These are phyloP conservation scores for Daedaleopsis nitida DNA, from an alignment of 768 basidiomycete species.

Conservation along the genomic window DNA sequence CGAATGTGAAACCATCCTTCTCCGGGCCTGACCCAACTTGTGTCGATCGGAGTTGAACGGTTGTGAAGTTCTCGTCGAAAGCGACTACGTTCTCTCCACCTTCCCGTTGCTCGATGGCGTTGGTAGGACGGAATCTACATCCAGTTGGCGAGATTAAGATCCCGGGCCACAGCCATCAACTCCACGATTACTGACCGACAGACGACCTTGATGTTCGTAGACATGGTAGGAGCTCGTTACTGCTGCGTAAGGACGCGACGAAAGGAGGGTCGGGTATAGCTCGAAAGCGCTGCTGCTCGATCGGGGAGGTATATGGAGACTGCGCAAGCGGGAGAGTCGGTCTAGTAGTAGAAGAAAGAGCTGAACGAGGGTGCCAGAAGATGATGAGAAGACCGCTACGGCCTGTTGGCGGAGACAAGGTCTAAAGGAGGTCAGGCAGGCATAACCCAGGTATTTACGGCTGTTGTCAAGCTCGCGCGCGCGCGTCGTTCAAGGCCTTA, in stretches of 20 bases:
- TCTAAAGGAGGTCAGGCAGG: conserved; percentile 7
- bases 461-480: conserved; percentile 31
- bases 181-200: conserved; percentile 73
- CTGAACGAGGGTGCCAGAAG: conserved; percentile 14
- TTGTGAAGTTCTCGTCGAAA: conserved; percentile 85
- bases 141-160: background rate
- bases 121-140: conserved; percentile 89
- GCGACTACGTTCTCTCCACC: conserved; percentile 88
- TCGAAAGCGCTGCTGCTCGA: conserved; percentile 7
- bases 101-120: conserved; percentile 86
- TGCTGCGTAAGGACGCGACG: conserved; percentile 21
- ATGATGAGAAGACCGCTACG: conserved; percentile 7
- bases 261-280: conserved; percentile 12
- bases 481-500: conserved; percentile 7
- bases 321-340: conserved; percentile 19
- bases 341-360: conserved; percentile 16
- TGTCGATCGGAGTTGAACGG: conserved; percentile 76
- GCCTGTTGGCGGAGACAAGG: conserved; percentile 10
- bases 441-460: conserved; percentile 22
- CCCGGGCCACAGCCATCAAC: too few species aligned
- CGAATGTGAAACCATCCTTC: conserved; percentile 97
- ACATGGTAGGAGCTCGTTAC: conserved; percentile 54
- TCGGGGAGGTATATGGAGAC: conserved; percentile 21
- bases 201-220: conserved; percentile 96
- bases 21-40: conserved; percentile 79